Base-by-base conservation (phyloP, 169 alveolate genomes). In the Plasmodium coatneyi region DNA sequence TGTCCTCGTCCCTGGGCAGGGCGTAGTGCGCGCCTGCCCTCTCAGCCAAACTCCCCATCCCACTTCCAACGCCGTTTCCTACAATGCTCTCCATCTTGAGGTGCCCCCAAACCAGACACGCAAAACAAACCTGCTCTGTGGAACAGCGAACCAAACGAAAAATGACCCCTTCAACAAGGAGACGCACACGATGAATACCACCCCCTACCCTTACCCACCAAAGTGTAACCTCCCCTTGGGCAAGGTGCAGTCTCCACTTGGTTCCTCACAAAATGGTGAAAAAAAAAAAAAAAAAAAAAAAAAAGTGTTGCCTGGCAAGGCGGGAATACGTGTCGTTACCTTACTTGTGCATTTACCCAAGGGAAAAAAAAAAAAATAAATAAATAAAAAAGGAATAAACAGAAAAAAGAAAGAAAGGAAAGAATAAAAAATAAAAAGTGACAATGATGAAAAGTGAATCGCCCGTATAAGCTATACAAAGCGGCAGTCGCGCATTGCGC, bases 1-100 rank as follows among this genome's bases (percentile, higher is more conserved):
- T 71, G 14, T 84, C 92, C 4, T 84, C 92, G 5, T 84, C 92
- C 16, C 79, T 84, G 3, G 92, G 84, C 19, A 84, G 1, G 25
- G 19, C 14, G 52, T 16, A 83, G 32, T 60, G 39, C n/a, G 36
- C 49, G 9, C 39, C 43, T 6, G 28, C 43, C 66, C 7, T 43
- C 2, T 14, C 46, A 12, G 19, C 32, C 76, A 46, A 12, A 10
- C 60, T 49, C 60, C 60, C 60, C 19, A 49, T 16, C 9, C 60
- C 60, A 16, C 76, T 2, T 4, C 41, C 76, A 66, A 28, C 76
- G 16, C 60, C 60, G 22, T 12, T 22, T 28, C 41, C 76, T 7
- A 7, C 76, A 22, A 7, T 12, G 76, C 76, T 66, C 76, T 28
- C 76, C 76, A 66, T 66, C 14, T 66, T n/a, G 76, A n/a, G 4